Conservation (phyloP, 148 eudicot genomes). For the Amaranthus hypochondriacus region DNA sequence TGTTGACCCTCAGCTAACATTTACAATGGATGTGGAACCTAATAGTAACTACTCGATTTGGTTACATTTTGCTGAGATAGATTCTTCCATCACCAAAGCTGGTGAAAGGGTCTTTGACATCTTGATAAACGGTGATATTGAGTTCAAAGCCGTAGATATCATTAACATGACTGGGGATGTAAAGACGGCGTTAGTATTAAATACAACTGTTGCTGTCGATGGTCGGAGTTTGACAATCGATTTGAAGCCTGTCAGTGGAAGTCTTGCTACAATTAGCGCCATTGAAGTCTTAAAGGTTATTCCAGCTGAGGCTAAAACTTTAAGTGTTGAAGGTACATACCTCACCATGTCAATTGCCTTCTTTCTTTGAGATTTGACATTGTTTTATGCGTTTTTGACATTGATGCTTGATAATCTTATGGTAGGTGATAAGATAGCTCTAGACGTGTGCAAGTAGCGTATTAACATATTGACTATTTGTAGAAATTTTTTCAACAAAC, state of each 20-base stretch:
- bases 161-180: conserved; percentile 64
- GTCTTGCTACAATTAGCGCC: conserved; percentile 66
- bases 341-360: not conserved
- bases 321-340: conserved; percentile 62
- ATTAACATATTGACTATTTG: not conserved
- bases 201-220: conserved; percentile 69
- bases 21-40: conserved; percentile 85
- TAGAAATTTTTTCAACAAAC: not conserved
- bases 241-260: conserved; percentile 52
- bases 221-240: conserved; percentile 77
- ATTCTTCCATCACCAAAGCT: conserved; percentile 56
- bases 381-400: not conserved
- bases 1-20: conserved; percentile 49
- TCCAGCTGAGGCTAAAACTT: conserved; percentile 71
- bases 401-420: not conserved
- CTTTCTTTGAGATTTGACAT: not conserved
- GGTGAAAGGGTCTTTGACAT: conserved; percentile 84
- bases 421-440: not conserved
- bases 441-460: not conserved
- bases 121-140: conserved; percentile 65
- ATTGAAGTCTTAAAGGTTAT: conserved; percentile 79
- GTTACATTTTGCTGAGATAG: conserved; percentile 97
- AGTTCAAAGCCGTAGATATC: conserved; percentile 63
- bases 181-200: conserved; percentile 71
- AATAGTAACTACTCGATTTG: conserved; percentile 86